A percentile compares a stretch with the other conserved stretches of the same genome.
Evolutionary conservation across 139 green algal species (phyloP).

Genomic region (Chlamydomonas sphaeroides): DNA sequence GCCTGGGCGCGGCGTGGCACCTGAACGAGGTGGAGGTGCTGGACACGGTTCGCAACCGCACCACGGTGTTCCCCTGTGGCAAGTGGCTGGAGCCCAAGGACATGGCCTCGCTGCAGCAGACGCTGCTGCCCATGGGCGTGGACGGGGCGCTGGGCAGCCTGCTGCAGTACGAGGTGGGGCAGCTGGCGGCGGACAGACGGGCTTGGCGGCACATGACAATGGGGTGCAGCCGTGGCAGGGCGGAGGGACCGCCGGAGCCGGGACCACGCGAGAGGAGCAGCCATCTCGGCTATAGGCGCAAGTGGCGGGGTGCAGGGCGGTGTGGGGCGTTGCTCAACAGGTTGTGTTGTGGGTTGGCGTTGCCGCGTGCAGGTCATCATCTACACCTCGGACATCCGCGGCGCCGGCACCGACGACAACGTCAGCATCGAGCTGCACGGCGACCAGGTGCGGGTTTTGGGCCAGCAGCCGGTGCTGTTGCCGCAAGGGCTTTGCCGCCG

Average conservation of each 20-base stretch:
- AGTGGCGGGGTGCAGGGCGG: no score
- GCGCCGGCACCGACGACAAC: constrained; percentile 71
- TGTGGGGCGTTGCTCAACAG: no score
- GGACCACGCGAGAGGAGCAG: no score
- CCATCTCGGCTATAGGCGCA: no score
- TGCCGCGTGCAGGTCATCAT: constrained; percentile 27
- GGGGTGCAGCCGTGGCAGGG: neutral
- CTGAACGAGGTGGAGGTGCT: constrained; percentile 52
- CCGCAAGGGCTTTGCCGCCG: no score
- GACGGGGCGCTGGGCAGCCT: constrained; percentile 41
- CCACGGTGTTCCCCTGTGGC: constrained; percentile 54
- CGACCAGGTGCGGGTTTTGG: constrained; percentile 54
- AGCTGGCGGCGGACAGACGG: no score
- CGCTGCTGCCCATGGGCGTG: constrained; percentile 48
- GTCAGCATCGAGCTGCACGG: constrained; percentile 64
- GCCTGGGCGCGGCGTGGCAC: constrained; percentile 61
- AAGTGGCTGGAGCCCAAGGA: constrained; percentile 59
- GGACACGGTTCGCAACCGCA: constrained; percentile 49
- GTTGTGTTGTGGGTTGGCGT: no score
- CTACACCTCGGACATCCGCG: constrained; percentile 64
- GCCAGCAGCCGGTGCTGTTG: no score
- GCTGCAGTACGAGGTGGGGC: constrained; percentile 40
- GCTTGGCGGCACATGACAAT: no score
- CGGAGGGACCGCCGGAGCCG: no score
- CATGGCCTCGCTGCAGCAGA: constrained; percentile 46